A percentile compares a stretch with the other conserved stretches of the same genome.
phyloP scores from a whole-genome alignment of 192 early-diverging fungal genomes.

The Backusella psychrophila region DNA sequence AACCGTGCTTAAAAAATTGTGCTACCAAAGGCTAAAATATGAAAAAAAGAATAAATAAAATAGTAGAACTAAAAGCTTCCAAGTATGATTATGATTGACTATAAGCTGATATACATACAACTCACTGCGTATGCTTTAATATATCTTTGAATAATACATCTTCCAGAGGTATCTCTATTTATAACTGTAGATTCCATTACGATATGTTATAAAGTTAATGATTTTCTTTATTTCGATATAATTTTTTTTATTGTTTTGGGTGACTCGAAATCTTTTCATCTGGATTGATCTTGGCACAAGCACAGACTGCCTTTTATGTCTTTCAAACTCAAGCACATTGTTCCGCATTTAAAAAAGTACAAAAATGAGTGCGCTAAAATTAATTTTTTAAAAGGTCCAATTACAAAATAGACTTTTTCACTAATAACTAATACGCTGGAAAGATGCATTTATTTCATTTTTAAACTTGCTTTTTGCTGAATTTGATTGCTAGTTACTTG shows the following conservation, averaged over 20 bases:
- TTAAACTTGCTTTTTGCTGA: too few species aligned
- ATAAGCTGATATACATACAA: not conserved
- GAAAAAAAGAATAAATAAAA: not conserved
- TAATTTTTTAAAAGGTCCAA: not conserved
- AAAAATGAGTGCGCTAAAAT: not conserved
- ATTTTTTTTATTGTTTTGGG: not conserved
- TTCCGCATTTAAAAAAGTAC: not conserved
- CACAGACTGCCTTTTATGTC: conserved; percentile 1
- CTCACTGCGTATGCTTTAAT: too few species aligned
- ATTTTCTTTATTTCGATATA: not conserved
- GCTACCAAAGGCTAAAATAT: not conserved
- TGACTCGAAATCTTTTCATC: not conserved
- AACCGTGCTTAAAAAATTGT: not conserved
- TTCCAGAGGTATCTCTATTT: not conserved
- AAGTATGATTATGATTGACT: not conserved
- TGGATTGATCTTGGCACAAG: not conserved
- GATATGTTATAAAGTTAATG: not conserved
- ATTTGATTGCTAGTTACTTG: too few species aligned
- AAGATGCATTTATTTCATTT: too few species aligned
- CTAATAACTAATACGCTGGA: too few species aligned
- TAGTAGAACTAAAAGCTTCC: not conserved
- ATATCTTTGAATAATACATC: not conserved
- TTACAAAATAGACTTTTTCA: not conserved
- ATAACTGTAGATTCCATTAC: not conserved
- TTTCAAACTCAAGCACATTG: not conserved